Evolutionary conservation across 1,284 basidiomycete species (phyloP), one percentile per base, ranked within the genome.

Genomic region (Cutaneotrichosporon cavernicola): DNA sequence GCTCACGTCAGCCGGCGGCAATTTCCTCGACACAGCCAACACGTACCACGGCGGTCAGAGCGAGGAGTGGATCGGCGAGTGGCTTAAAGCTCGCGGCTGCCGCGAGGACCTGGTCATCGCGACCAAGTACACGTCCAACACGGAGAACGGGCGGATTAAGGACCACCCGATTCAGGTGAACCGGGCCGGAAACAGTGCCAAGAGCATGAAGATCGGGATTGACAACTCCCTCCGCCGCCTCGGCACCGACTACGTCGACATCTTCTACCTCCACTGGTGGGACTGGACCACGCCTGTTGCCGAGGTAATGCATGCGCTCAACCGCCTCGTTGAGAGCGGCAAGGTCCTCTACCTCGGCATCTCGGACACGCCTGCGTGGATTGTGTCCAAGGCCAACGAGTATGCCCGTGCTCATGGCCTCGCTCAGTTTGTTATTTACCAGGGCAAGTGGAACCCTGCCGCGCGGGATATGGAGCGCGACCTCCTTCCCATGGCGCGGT

Each of bases 381-480:
- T 86, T 50, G 85, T 87, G 31, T 70, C 82, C n/a, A 80, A 80
- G 11, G 84, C 84, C 30, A 86, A 87, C 73, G 80, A 81, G 59
- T 87, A 86, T 66, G 86, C 86, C 16, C 61, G 65, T 73, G 76
- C 79, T 21, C 77, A 83, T 57, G 83, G 81, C 8, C 80, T 84
- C 73, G 82, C 84, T 0, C 85, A 82, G 8, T 88, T 88, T 67
- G 81, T 83, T 49, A 78, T 87, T 61, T 88, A 86, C 62, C 85
- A 87, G 74, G 86, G 85, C 26, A 69, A 72, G 14, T 88, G 84
- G 84, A 85, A 81, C 68, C 77, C 86, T 51, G 59, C 52, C 2
- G 56, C 53, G 13, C 64, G 85, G 51, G 84, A 85, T 64, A 80
- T 87, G 61, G 86, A 87, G 76, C 81, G 85, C n/a, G 86, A 87